A percentile compares a stretch with the other conserved stretches of the same genome.
These are phyloP conservation scores for Dendrobium nobile DNA, from an alignment of 106 monocot species.

Conservation along the genomic window DNA sequence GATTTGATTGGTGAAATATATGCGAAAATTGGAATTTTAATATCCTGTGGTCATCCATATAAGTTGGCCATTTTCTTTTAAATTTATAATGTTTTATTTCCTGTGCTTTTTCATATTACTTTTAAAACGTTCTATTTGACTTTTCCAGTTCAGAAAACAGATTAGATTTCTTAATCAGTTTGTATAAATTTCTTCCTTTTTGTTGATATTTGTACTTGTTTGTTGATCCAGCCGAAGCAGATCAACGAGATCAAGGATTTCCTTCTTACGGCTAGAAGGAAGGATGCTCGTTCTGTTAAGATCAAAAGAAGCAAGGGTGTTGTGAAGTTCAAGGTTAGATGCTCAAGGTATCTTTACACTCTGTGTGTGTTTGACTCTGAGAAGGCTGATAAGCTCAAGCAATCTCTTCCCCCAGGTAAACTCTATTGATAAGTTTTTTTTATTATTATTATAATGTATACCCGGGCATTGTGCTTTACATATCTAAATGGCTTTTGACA, in stretches of 20 bases:
- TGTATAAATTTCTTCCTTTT: neutral
- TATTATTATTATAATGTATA: neutral
- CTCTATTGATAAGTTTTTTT: neutral
- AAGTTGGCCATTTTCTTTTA: too few species aligned
- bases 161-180: neutral
- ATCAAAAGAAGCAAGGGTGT: slow-evolving; percentile 64
- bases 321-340: slow-evolving; percentile 57
- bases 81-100: too few species aligned
- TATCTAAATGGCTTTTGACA: neutral
- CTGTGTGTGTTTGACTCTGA: slow-evolving; percentile 49
- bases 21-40: too few species aligned
- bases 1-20: too few species aligned
- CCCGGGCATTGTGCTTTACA: too few species aligned
- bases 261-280: slow-evolving; percentile 62
- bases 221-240: slow-evolving; percentile 46
- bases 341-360: slow-evolving; percentile 59
- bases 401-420: slow-evolving; percentile 54
- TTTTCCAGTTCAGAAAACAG: too few species aligned
- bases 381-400: slow-evolving; percentile 60
- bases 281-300: slow-evolving; percentile 58
- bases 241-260: slow-evolving; percentile 69
- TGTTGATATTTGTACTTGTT: neutral
- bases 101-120: too few species aligned
- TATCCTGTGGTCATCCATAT: too few species aligned
- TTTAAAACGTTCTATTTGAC: too few species aligned